phyloP scores from a whole-genome alignment of 371 early-diverging fungal genomes.

The Rhizopus stolonifer region DNA sequence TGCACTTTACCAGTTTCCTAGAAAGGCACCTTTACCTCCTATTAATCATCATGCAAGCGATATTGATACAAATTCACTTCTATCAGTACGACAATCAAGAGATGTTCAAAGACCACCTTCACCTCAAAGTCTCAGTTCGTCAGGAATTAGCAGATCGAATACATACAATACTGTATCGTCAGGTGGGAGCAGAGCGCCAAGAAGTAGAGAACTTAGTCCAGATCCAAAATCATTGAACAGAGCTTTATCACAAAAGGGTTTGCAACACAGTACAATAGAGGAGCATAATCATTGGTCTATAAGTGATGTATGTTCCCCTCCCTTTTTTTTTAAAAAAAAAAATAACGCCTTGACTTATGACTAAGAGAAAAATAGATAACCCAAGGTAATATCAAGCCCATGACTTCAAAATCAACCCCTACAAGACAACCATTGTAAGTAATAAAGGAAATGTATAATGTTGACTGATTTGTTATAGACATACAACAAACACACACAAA shows the following conservation, averaged over 20 bases:
- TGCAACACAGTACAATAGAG: slow-evolving; percentile 10
- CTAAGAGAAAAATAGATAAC: background rate
- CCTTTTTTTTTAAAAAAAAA: no score
- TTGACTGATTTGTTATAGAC: background rate
- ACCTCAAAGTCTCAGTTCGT: slow-evolving; percentile 36
- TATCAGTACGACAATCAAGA: slow-evolving; percentile 5
- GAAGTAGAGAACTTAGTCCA: slow-evolving; percentile 19
- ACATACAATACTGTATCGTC: slow-evolving; percentile 45
- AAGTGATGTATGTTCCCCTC: background rate
- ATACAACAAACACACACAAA: slow-evolving; percentile 21
- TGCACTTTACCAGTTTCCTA: slow-evolving; percentile 39
- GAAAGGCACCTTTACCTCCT: slow-evolving; percentile 49
- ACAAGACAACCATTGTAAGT: slow-evolving; percentile 20
- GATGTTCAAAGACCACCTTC: slow-evolving; percentile 28
- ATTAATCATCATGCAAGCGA: background rate
- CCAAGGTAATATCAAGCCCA: background rate
- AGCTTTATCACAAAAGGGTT: slow-evolving; percentile 22
- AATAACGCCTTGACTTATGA: no score
- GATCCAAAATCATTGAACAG: slow-evolving; percentile 19
- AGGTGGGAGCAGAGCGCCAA: slow-evolving; percentile 5
- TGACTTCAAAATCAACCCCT: slow-evolving; percentile 10
- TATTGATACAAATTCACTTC: slow-evolving; percentile 1
- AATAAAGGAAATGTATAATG: background rate
- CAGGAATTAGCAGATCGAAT: slow-evolving; percentile 40
- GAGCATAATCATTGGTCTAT: slow-evolving; percentile 9